Base-by-base conservation (phyloP, 1,284 basidiomycete genomes). In the Trametes pubescens region DNA sequence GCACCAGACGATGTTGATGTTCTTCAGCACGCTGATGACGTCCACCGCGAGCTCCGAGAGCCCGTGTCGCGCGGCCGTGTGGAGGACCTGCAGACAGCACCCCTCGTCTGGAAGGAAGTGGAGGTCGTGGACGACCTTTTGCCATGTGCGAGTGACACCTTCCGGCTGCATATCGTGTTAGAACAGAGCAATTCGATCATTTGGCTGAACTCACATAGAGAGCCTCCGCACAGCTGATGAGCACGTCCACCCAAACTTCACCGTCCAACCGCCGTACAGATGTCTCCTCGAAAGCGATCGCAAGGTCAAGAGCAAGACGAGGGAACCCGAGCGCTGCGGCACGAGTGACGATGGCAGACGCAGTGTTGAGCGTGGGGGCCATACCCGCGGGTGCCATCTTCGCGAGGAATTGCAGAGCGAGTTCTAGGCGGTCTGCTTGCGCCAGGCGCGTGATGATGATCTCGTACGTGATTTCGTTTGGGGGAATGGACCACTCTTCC, bases 101-200 rank as follows among this genome's bases (percentile, higher is more conserved):
- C 93, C 93, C 79, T 95, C 92, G 69, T 92, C 90, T 0, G 91
- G 92, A 0, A 80, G 77, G 54, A 90, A 73, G 51, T 80, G 79
- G 40, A 85, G 74, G 22, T 83, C 80, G 10, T 82, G 72, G 3
- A 89, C 85, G 29, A 86, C 80, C 43, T 82, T 83, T 10, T 83
- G 70, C 94, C 93, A 96, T 46, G 85, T 86, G 54, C 75, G 73
- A 38, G 80, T 65, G 4, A 90, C 86, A 11, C 92, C 93, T 7
- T 91, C 86, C 24, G 81, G 77, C 92, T 95, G 71, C 18, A 54
- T 32, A 43, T 10, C 7, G 18, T 3, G 44, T 62, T 34, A 59
- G 62, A 13, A 51, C 16, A 51, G 2, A 4, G 40, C 22, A 6
- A 11, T 60, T 34, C 24, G 32, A 44, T 44, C 55, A 21, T 37